Conservation (phyloP, 768 basidiomycete genomes). For the Udeniomyces megalosporus region DNA sequence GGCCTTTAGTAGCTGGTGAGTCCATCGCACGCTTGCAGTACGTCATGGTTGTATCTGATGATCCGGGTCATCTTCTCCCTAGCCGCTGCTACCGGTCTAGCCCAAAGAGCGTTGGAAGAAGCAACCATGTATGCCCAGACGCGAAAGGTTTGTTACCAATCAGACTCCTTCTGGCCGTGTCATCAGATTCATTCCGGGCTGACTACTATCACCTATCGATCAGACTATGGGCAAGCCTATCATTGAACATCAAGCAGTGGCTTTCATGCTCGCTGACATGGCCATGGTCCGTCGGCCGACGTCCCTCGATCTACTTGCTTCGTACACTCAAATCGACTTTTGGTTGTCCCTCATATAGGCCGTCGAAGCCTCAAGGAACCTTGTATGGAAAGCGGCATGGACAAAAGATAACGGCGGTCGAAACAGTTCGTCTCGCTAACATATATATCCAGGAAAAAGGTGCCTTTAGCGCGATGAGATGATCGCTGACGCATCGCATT, state of each 20-base stretch:
- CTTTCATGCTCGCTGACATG: conserved; percentile 33
- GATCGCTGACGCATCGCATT: no score
- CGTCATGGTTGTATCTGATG: no score
- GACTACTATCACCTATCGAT: not conserved
- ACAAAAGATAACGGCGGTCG: conserved; percentile 28
- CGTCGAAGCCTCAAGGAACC: conserved; percentile 25
- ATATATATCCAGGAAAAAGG: no score
- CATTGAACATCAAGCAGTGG: conserved; percentile 32
- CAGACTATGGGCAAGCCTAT: conserved; percentile 32
- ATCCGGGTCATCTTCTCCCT: no score
- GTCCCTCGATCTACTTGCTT: no score
- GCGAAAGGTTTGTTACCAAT: conserved; percentile 21
- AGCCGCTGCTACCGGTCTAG: conserved; percentile 30
- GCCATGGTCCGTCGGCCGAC: conserved; percentile 23
- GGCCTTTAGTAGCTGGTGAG: conserved; percentile 28
- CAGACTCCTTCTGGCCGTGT: no score
- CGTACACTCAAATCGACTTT: no score
- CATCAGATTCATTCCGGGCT: not conserved
- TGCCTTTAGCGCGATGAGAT: no score
- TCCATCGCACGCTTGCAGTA: no score
- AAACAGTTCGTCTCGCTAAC: conserved; percentile 24
- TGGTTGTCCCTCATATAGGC: not conserved
- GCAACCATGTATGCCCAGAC: conserved; percentile 32
- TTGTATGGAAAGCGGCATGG: conserved; percentile 30
- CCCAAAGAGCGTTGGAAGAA: conserved; percentile 31